Base-by-base conservation (phyloP, 805 yeast species). In the Candida parachauliodes region DNA sequence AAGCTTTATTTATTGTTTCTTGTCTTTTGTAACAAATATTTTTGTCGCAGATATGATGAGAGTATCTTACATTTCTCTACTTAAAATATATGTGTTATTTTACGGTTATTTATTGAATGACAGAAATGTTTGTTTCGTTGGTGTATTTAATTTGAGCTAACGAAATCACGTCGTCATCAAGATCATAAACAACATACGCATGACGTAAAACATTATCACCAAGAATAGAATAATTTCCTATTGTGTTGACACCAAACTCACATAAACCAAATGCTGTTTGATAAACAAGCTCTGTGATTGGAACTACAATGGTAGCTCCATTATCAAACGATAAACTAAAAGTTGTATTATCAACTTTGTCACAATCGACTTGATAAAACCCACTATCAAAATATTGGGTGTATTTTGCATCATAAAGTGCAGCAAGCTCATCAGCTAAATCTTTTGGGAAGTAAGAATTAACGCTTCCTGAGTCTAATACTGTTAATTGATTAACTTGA, bases 191-290 rank as follows among this genome's bases (percentile, higher is more conserved):
- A 18, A 77, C 68, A 54, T 81, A 83, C 2, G 81, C 80, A 40
- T 74, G 70, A 37, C 85, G 68, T 45, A 84, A 59, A 51, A 83
- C 74, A 32, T 74, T 71, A 51, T 81, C 88, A 10, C 93, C 93
- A 21, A 84, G 62, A 19, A 40, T 31, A 16, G 17, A 20, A 20
- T 11, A 25, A 5, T 17, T 22, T n/a, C n/a, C n/a, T 12, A n/a
- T 9, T 24, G 12, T 12, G 10, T 44, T 25, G 18, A 55, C 37
- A 5, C 50, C 49, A 40, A 54, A 41, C 39, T 33, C 47, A 40
- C 60, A 55, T 15, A 10, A 19, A 32, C 49, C 17, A 18, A 43
- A 36, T 57, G 50, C 45, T 48, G 16, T 80, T 4, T 38, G 39
- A 10, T 44, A 23, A 14, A 60, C 22, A 3, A 62, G 46, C 38